Evolutionary conservation across 169 alveolate species (phyloP).

Genomic region (Eimeria maxima): DNA sequence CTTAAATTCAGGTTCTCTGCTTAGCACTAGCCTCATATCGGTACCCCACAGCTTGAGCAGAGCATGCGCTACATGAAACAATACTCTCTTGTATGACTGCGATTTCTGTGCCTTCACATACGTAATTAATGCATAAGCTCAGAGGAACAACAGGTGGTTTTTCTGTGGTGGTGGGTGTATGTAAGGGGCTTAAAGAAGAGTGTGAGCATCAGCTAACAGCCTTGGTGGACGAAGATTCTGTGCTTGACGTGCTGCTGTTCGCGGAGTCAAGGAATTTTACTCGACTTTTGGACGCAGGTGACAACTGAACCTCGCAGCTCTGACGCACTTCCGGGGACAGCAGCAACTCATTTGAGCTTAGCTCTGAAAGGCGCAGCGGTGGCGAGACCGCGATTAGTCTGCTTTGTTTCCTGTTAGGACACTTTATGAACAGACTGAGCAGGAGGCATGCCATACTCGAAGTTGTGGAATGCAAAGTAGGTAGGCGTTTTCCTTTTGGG

Average conservation of each 20-base stretch:
- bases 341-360: not conserved
- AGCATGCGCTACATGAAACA: not conserved
- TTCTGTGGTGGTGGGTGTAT: not conserved
- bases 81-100: not conserved
- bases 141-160: not conserved
- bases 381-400: not conserved
- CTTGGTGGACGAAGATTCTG: conserved; percentile 63
- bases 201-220: conserved; percentile 60
- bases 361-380: not conserved
- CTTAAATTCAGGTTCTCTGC: not conserved
- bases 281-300: conserved; percentile 66
- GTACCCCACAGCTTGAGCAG: not conserved
- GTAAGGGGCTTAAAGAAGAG: conserved; percentile 67
- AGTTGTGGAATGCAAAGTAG: not conserved
- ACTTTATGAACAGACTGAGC: not conserved
- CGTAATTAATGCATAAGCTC: not conserved
- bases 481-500: no score
- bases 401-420: not conserved
- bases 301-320: not conserved
- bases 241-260: conserved; percentile 60
- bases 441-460: not conserved
- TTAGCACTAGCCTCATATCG: not conserved
- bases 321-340: not conserved
- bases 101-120: not conserved
- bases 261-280: conserved; percentile 63